phyloP scores from a whole-genome alignment of 2,329 filamentous ascomycete genomes.

The Epichloe scottii region DNA sequence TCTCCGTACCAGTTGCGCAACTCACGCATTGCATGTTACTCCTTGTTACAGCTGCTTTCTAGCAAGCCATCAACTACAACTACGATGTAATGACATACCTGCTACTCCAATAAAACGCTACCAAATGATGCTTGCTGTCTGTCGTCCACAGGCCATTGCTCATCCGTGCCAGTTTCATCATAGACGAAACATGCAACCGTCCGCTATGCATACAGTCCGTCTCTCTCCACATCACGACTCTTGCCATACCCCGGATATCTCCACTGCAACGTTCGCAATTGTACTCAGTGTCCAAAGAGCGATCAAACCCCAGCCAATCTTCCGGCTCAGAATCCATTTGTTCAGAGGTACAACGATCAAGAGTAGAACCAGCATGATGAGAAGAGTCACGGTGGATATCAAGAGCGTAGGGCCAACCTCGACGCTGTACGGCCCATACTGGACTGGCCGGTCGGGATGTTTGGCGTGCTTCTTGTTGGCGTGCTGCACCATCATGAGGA shows the following conservation, averaged over 20 bases:
- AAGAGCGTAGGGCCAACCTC: slow-evolving; percentile 75
- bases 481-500: slow-evolving; percentile 70
- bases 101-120: not conserved
- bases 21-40: too few relatives aligned
- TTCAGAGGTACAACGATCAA: slow-evolving; percentile 74
- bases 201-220: not conserved
- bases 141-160: too few relatives aligned
- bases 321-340: slow-evolving; percentile 71
- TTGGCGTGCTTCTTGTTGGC: slow-evolving; percentile 53
- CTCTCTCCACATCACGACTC: slow-evolving; percentile 9
- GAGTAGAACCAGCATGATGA: slow-evolving; percentile 67
- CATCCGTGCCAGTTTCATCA: not conserved
- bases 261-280: slow-evolving; percentile 66
- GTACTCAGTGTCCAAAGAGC: slow-evolving; percentile 72
- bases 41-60: not conserved
- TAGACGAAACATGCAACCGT: not conserved
- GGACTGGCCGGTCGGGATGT: slow-evolving; percentile 51
- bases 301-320: slow-evolving; percentile 72
- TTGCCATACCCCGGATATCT: slow-evolving; percentile 48
- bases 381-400: slow-evolving; percentile 70
- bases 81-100: not conserved
- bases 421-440: slow-evolving; percentile 69
- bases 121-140: not conserved
- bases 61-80: not conserved
- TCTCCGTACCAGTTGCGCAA: too few relatives aligned